phyloP scores from a whole-genome alignment of 2,329 filamentous ascomycete genomes.

The Coniella lustricola region DNA sequence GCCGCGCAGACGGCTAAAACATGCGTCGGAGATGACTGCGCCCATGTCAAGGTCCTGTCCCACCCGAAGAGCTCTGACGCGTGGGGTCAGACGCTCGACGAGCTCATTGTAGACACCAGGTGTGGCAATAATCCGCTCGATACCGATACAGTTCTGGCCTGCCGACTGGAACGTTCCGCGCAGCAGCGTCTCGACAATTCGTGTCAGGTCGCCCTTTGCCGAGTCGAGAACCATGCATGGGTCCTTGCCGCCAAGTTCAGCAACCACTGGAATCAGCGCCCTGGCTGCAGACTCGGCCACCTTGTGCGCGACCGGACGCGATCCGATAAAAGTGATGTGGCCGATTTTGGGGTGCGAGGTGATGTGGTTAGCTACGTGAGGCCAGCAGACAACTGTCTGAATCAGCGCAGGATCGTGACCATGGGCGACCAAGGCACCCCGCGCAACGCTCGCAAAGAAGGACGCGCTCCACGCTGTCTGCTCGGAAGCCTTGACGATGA shows the following conservation, averaged over 20 bases:
- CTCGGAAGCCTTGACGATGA: slow-evolving; percentile 91
- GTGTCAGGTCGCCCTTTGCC: slow-evolving; percentile 54
- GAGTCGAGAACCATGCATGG: slow-evolving; percentile 86
- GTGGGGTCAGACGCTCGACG: slow-evolving; percentile 61
- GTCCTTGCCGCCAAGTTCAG: slow-evolving; percentile 94
- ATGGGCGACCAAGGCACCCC: slow-evolving; percentile 72
- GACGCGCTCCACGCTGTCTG: slow-evolving; percentile 87
- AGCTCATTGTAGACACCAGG: slow-evolving; percentile 70
- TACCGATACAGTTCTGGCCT: slow-evolving; percentile 96
- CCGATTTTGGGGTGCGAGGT: slow-evolving; percentile 78
- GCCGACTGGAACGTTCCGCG: slow-evolving; percentile 91
- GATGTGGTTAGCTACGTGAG: slow-evolving; percentile 69
- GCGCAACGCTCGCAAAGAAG: slow-evolving; percentile 75
- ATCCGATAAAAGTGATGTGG: slow-evolving; percentile 96
- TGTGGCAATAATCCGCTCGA: slow-evolving; percentile 83
- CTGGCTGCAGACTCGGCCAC: slow-evolving; percentile 83
- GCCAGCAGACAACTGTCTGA: slow-evolving; percentile 84
- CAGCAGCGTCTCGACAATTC: slow-evolving; percentile 76
- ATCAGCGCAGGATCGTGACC: slow-evolving; percentile 77
- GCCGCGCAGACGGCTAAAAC: slow-evolving; percentile 67
- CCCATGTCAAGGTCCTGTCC: slow-evolving; percentile 79
- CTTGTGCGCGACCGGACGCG: slow-evolving; percentile 74
- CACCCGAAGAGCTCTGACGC: slow-evolving; percentile 66
- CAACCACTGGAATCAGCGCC: slow-evolving; percentile 76
- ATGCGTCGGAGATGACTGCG: slow-evolving; percentile 75